phyloP scores from a whole-genome alignment of 2,329 filamentous ascomycete genomes.

The Fusarium azukiicola region DNA sequence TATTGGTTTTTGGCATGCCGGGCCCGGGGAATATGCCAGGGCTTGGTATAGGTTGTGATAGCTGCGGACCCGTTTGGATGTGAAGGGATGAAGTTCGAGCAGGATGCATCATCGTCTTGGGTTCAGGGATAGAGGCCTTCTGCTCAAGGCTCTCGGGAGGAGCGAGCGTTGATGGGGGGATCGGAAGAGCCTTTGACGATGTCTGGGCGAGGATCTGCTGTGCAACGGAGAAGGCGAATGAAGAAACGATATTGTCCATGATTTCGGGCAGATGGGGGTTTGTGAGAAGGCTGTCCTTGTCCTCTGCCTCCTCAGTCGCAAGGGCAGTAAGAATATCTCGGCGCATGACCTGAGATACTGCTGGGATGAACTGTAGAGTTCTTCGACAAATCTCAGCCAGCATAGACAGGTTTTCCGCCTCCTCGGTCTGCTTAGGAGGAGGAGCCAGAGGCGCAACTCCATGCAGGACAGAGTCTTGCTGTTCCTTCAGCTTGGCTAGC shows the following conservation, averaged over 20 bases:
- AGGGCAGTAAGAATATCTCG: slow-evolving; percentile 87
- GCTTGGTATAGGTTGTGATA: slow-evolving; percentile 67
- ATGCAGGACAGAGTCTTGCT: slow-evolving; percentile 78
- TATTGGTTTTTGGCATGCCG: slow-evolving; percentile 65
- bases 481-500: slow-evolving; percentile 80
- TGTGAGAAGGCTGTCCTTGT: slow-evolving; percentile 59
- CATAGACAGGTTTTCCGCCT: slow-evolving; percentile 87
- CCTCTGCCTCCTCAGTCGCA: slow-evolving; percentile 61
- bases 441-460: slow-evolving; percentile 76
- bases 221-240: slow-evolving; percentile 88
- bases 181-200: slow-evolving; percentile 83
- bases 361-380: slow-evolving; percentile 91
- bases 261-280: slow-evolving; percentile 71
- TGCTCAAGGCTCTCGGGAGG: slow-evolving; percentile 74
- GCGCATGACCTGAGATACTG: slow-evolving; percentile 89
- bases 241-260: slow-evolving; percentile 87
- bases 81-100: slow-evolving; percentile 81
- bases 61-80: slow-evolving; percentile 62
- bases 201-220: slow-evolving; percentile 90
- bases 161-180: slow-evolving; percentile 79
- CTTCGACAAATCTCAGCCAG: slow-evolving; percentile 93
- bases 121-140: slow-evolving; percentile 82
- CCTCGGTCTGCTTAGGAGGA: slow-evolving; percentile 74
- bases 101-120: slow-evolving; percentile 86
- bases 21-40: slow-evolving; percentile 76